phyloP scores from a whole-genome alignment of 1,139 yeast species.

The Yamadazyma trypodendri region DNA sequence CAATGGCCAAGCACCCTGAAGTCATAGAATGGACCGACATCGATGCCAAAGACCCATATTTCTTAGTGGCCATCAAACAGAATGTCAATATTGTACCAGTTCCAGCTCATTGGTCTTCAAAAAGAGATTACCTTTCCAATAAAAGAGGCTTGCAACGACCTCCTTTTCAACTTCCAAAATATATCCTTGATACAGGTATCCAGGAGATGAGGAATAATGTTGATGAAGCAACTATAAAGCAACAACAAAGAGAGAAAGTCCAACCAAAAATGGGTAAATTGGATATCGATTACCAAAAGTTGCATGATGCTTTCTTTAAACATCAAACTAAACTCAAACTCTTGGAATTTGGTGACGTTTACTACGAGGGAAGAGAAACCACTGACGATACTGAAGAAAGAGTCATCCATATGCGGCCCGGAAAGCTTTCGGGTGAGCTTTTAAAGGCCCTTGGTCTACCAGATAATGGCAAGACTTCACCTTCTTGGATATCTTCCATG shows the following conservation, averaged over 20 bases:
- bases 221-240: constrained; percentile 58
- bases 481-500: constrained; percentile 85
- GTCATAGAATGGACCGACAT: constrained; percentile 85
- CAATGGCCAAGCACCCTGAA: constrained; percentile 61
- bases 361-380: constrained; percentile 73
- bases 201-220: constrained; percentile 74
- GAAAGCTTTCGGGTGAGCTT: constrained; percentile 58
- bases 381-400: constrained; percentile 43
- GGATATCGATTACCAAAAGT: constrained; percentile 81
- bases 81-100: constrained; percentile 70
- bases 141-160: constrained; percentile 68
- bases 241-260: constrained; percentile 76
- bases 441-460: constrained; percentile 70
- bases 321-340: constrained; percentile 72
- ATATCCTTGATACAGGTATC: constrained; percentile 81
- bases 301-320: constrained; percentile 86
- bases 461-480: constrained; percentile 48
- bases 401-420: constrained; percentile 56
- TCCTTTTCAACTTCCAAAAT: constrained; percentile 77
- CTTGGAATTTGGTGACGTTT: constrained; percentile 71
- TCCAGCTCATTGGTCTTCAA: constrained; percentile 82
- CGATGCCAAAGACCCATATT: constrained; percentile 76
- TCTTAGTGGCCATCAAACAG: constrained; percentile 65
- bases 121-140: constrained; percentile 74
- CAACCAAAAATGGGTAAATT: constrained; percentile 88